Base-by-base conservation (phyloP, 768 basidiomycete species). In the Amanita fuliginea region DNA sequence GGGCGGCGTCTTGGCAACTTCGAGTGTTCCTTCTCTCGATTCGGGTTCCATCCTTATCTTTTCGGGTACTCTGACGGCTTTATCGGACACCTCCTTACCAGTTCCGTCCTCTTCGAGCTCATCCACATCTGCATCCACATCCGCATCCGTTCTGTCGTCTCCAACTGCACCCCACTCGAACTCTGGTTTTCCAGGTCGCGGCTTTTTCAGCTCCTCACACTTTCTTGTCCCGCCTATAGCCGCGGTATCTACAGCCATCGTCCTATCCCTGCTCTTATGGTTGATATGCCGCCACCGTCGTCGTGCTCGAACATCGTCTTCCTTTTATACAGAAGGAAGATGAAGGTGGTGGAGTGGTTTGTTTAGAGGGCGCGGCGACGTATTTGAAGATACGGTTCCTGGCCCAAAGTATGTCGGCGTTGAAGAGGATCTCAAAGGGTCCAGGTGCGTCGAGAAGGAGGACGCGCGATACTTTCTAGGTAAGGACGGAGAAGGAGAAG, bases 221-320 rank as follows among this genome's bases (percentile, higher is more conserved):
- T 53, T 64, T 39, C 54, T 71, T 14, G 50, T 64, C 1, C 67
- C 70, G 3, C 55, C 64, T 6, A 59, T 66, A 24, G 22, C 34
- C 37, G 66, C 57, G 4, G 51, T 62, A 26, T 47, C 67, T 6
- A 66, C 64, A 2, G 44, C 67, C 4, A 40, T 69, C 39, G 45
- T 67, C 26, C 60, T 66, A 4, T 60, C 59, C 6, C 36, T 65
- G 5, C 51, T 57, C 9, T 56, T 62, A 1, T 73, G 70, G 71
- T 51, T 68, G 14, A 44, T 62, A 1, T 71, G 68, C 39, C 58
- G 61, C 5, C 55, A 55, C n/a, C 55, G 49, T 1, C 55, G 52
- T 11, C 41, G 33, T 3, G 22, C 14, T 6, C 41, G 19, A 22
- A 4, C 21, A 5, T 32, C 10, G 3, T 44, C 53, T 57, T 46